Base-by-base conservation (phyloP, 805 yeast genomes). In the Starmera pachycereana region DNA sequence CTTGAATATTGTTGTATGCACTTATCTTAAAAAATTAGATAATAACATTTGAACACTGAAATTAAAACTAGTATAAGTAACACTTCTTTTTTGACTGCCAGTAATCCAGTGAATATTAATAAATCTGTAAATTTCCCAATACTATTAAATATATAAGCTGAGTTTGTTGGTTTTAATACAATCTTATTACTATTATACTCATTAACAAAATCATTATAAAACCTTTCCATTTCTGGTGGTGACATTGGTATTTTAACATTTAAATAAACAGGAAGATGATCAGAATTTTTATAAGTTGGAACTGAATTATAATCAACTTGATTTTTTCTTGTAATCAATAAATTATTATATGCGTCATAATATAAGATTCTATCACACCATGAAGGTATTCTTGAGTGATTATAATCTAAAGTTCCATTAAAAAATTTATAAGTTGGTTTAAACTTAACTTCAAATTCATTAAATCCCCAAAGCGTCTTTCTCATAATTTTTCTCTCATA, bases 311-410 rank as follows among this genome's bases (percentile, higher is more conserved):
- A 87, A 4, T 42, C 30, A 58, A 65, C 39, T 2, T 37, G 34
- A 38, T 43, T 13, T 44, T 40, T 8, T 54, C 48, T 42, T 78
- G 74, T 2, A 65, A 54, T 40, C 18, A 16, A 16, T 16, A 16
- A 16, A 16, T 16, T 16, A 16, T 16, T 16, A 16, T 16, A 16
- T 16, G 18, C 18, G 18, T 16, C 18, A 16, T 72, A 71, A 51
- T 64, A 85, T 36, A 89, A 56, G 6, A 89, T 73, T 39, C 97
- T 62, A 56, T 89, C 97, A 59, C 96, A 88, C 95, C 95, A 89
- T 7, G 95, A 80, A 0, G 96, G 94, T 1, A 65, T 62, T 40
- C 96, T 66, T 47, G 76, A 78, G 2, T 56, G 33, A 44, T 74
- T 72, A 56, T 74, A 83, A 9, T 61, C 58, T 4, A 46, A 38